Percentiles rank a stretch among this genome's conserved stretches.
These are phyloP conservation scores for Peronospora destructor DNA, from an alignment of 352 stramenopile species.

Conservation along the genomic window DNA sequence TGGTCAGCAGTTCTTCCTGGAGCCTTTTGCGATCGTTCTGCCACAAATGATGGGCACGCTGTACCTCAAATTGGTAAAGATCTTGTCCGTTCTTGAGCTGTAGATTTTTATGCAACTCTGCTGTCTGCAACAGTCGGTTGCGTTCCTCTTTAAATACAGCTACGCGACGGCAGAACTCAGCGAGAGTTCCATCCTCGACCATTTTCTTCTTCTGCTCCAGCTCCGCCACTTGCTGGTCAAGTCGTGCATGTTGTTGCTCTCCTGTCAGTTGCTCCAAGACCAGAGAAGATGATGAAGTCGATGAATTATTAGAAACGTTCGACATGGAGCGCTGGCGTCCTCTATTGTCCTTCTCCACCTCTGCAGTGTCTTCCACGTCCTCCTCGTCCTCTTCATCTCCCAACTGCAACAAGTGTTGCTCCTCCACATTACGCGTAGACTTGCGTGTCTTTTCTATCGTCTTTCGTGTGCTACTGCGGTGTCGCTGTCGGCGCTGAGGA, in stretches of 20 bases:
- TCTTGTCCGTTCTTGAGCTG: slow-evolving; percentile 81
- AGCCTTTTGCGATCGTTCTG: slow-evolving; percentile 49
- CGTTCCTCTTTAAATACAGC: slow-evolving; percentile 79
- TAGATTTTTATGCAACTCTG: slow-evolving; percentile 75
- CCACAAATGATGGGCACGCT: slow-evolving; percentile 63
- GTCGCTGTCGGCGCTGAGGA: slow-evolving; percentile 15
- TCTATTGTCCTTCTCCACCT: slow-evolving; percentile 9
- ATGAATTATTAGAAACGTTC: slow-evolving; percentile 58
- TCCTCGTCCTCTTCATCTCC: slow-evolving; percentile 27
- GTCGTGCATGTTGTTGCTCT: slow-evolving; percentile 25
- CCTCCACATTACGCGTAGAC: slow-evolving; percentile 14
- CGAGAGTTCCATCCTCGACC: slow-evolving; percentile 75
- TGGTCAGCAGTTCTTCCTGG: slow-evolving; percentile 45
- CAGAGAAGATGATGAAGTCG: slow-evolving; percentile 42
- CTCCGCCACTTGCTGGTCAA: slow-evolving; percentile 60
- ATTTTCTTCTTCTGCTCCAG: slow-evolving; percentile 81
- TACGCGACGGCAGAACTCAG: slow-evolving; percentile 76
- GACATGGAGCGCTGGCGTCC: slow-evolving; percentile 53
- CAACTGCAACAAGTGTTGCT: slow-evolving; percentile 22
- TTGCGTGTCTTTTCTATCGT: slow-evolving; percentile 25
- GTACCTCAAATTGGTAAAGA: slow-evolving; percentile 71
- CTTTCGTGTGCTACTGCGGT: slow-evolving; percentile 20
- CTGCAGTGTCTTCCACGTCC: slow-evolving; percentile 10
- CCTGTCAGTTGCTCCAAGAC: slow-evolving; percentile 37
- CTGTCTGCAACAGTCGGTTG: slow-evolving; percentile 61